phyloP scores from a whole-genome alignment of 306 rosid genomes.

The Dalbergia cochinchinensis region DNA sequence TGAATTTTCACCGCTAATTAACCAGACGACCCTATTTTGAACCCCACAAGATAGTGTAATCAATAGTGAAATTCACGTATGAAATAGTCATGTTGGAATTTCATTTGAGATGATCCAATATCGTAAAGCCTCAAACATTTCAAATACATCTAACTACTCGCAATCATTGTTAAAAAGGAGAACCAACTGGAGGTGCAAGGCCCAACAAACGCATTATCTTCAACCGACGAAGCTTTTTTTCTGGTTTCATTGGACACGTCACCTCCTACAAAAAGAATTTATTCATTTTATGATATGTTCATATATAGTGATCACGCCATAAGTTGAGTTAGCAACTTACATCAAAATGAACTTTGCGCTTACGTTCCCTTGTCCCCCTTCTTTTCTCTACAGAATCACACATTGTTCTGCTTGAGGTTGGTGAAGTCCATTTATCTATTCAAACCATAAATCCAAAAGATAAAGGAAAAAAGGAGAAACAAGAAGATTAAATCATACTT shows the following conservation, averaged over 20 bases:
- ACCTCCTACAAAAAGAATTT: slow-evolving; percentile 60
- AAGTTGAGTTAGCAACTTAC: slow-evolving; percentile 54
- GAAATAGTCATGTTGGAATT: too few species aligned
- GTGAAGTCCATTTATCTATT: slow-evolving; percentile 68
- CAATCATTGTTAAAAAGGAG: slow-evolving; percentile 58
- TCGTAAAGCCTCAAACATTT: neutral
- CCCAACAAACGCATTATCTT: slow-evolving; percentile 85
- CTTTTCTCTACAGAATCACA: slow-evolving; percentile 58
- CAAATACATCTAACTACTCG: slow-evolving; percentile 11
- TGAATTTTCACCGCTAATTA: too few species aligned
- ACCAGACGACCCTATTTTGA: too few species aligned
- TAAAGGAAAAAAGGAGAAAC: slow-evolving; percentile 12
- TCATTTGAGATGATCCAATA: too few species aligned
- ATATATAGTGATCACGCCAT: slow-evolving; percentile 26
- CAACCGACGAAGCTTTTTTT: slow-evolving; percentile 60
- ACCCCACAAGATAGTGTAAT: too few species aligned
- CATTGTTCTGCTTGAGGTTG: slow-evolving; percentile 61
- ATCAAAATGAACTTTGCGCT: slow-evolving; percentile 74
- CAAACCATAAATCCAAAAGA: slow-evolving; percentile 32
- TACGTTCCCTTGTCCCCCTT: slow-evolving; percentile 77
- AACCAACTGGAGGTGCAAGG: slow-evolving; percentile 76
- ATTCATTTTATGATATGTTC: slow-evolving; percentile 30
- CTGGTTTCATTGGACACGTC: slow-evolving; percentile 54
- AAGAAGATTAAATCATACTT: slow-evolving; percentile 4
- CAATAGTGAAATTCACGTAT: too few species aligned